A percentile compares a stretch with the other conserved stretches of the same genome.
Conservation (phyloP, 177 flowering plant genomes). For the Vitis hybrid region DNA sequence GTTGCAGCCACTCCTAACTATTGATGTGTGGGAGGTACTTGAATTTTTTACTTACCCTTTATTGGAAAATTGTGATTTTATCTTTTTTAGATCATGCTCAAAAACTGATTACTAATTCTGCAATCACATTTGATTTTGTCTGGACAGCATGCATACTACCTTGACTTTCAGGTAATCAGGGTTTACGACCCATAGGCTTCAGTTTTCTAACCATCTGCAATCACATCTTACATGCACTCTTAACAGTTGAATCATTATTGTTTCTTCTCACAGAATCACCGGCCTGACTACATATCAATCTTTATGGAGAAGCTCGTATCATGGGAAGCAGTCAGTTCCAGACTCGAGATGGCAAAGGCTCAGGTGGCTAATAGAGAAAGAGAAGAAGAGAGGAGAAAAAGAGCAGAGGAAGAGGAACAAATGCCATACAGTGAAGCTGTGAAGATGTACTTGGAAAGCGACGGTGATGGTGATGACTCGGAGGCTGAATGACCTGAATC, state of each 20-base stretch:
- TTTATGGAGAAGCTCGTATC: slow-evolving; percentile 89
- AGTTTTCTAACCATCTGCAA: not conserved
- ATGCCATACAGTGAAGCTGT: slow-evolving; percentile 17
- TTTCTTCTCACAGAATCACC: slow-evolving; percentile 50
- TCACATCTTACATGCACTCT: not conserved
- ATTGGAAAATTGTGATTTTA: not conserved
- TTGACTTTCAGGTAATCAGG: slow-evolving; percentile 73
- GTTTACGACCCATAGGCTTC: not conserved
- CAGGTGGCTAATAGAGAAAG: slow-evolving; percentile 36
- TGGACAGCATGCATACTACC: slow-evolving; percentile 91
- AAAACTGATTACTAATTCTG: slow-evolving; percentile 1
- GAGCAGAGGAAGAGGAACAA: slow-evolving; percentile 15
- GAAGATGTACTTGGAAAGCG: slow-evolving; percentile 38
- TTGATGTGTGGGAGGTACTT: slow-evolving; percentile 98
- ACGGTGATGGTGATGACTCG: slow-evolving; percentile 27
- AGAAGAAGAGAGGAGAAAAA: slow-evolving; percentile 15
- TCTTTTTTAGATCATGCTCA: not conserved
- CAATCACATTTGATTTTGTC: slow-evolving; percentile 12
- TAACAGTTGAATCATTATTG: not conserved
- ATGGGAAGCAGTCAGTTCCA: slow-evolving; percentile 82
- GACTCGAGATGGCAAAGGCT: slow-evolving; percentile 73
- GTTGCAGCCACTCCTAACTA: slow-evolving; percentile 87
- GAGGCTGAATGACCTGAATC: slow-evolving; percentile 30
- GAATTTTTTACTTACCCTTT: not conserved
- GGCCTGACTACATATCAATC: slow-evolving; percentile 69